Conservation (phyloP, 805 yeast genomes). For the Candida sithepensis region DNA sequence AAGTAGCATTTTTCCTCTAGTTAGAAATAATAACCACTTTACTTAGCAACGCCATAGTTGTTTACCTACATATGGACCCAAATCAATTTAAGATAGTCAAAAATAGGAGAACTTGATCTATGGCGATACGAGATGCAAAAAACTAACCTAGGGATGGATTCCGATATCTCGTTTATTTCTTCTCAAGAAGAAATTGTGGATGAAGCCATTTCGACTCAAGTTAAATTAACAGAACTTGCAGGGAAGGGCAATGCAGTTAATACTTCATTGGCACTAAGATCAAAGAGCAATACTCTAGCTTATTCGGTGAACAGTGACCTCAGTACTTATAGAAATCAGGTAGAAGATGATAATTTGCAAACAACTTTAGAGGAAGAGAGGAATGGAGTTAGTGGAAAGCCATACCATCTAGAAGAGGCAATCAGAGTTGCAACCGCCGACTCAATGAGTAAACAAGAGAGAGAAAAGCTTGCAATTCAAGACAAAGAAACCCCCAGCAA, state of each 20-base stretch:
- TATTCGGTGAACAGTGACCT: conserved; percentile 11
- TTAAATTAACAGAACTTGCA: not conserved
- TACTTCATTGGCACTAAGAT: not conserved
- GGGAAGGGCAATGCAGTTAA: not conserved
- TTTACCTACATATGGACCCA: too few relatives aligned
- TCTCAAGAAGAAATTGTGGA: not conserved
- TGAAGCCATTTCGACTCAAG: not conserved
- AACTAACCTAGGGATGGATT: too few relatives aligned
- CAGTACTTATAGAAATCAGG: conserved; percentile 15
- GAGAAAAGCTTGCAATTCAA: not conserved
- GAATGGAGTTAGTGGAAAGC: conserved; percentile 13
- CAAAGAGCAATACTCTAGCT: conserved; percentile 7
- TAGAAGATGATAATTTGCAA: conserved; percentile 21
- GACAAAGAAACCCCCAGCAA: too few relatives aligned
- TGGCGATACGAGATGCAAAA: too few relatives aligned
- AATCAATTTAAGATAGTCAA: too few relatives aligned
- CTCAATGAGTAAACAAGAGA: not conserved
- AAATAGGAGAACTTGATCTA: too few relatives aligned
- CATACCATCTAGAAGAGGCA: conserved; percentile 25
- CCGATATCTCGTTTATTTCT: not conserved
- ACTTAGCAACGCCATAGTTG: too few relatives aligned
- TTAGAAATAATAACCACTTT: too few relatives aligned
- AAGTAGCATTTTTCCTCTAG: too few relatives aligned
- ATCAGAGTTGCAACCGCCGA: conserved; percentile 19
- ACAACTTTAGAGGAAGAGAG: conserved; percentile 17